Base-by-base conservation (phyloP, 495 filamentous ascomycete genomes). In the Apodospora peruviana region DNA sequence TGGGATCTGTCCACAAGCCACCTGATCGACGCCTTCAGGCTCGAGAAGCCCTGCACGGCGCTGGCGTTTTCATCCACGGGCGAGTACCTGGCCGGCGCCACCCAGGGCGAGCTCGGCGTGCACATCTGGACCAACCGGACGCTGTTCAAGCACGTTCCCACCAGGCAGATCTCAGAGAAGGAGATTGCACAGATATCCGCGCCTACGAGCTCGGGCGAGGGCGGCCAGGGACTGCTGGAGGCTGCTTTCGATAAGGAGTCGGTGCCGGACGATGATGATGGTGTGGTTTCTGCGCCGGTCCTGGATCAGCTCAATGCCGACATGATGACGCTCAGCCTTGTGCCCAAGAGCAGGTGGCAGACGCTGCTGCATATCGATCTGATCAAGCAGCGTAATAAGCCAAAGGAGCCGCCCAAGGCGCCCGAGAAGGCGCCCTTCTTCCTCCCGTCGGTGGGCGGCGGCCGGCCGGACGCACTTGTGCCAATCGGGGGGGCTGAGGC, bases 401-500 rank as follows among this genome's bases (percentile, higher is more conserved):
- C 93, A 5, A 91, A 82, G 55, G 88, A 95, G 67, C 77, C 90
- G 0, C 90, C 90, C 21, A 95, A 97, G 71, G 77, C 81, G 2
- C 93, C 94, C 3, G 86, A 95, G 61, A 96, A 93, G 60, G 90
- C 93, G 0, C 93, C 93, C 1, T 99, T 99, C 71, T 99, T 97
- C 73, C 74, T 99, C 12, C 88, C 90, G 10, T 85, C 88, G 1
- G 67, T 87, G 10, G 68, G 72, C 3, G 72, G 69, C 1, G 32
- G 27, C 3, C 20, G 21, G 36, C 47, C 18, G 2, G 37, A 23
- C 8, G 55, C 68, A 4, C 55, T 65, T 5, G 40, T 38, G 11
- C 48, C 24, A 23, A 35, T 41, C 44, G 34, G 35, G 35, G 37
- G 37, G 40, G 45, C 48, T 18, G 23, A 51, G 5, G 51, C 47